Percentiles rank a stretch among this genome's conserved stretches.
Evolutionary conservation across 208 protist species (phyloP).

Genomic region (Acanthamoeba rhysodes): DNA sequence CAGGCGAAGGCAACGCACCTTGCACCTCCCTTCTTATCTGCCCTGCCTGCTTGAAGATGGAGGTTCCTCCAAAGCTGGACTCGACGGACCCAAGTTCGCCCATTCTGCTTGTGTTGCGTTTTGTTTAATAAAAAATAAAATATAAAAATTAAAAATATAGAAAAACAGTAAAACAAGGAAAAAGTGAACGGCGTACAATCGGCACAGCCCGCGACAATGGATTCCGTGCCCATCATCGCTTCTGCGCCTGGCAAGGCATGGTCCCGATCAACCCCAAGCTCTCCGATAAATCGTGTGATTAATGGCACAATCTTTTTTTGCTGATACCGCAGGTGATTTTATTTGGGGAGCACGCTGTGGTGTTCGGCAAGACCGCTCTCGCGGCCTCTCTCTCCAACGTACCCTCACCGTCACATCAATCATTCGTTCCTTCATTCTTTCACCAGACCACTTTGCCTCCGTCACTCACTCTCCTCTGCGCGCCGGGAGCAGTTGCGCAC

Average conservation of each 20-base stretch:
- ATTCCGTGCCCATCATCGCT: neutral
- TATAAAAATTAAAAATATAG: neutral
- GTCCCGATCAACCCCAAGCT: neutral
- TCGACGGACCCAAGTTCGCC: neutral
- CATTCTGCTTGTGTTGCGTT: neutral
- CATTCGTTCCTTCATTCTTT: neutral
- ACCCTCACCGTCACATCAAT: neutral
- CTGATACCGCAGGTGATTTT: conserved; percentile 86
- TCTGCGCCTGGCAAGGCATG: conserved; percentile 13
- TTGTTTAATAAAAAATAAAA: neutral
- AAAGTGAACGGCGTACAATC: neutral
- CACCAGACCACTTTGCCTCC: neutral
- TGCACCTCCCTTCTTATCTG: neutral
- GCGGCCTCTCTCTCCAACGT: conserved; percentile 71
- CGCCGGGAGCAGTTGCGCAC: conserved; percentile 8
- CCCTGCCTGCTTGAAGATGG: conserved; percentile 63
- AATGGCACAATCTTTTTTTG: neutral
- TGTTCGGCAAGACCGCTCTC: conserved; percentile 86
- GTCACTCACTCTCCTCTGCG: neutral
- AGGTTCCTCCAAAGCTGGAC: conserved; percentile 10
- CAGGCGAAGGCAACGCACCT: neutral
- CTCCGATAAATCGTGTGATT: neutral
- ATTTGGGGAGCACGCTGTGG: conserved; percentile 90
- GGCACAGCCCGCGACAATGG: neutral
- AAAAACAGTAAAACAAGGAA: neutral